phyloP scores from a whole-genome alignment of 1,284 basidiomycete genomes.

The Cutaneotrichosporon mucoides region DNA sequence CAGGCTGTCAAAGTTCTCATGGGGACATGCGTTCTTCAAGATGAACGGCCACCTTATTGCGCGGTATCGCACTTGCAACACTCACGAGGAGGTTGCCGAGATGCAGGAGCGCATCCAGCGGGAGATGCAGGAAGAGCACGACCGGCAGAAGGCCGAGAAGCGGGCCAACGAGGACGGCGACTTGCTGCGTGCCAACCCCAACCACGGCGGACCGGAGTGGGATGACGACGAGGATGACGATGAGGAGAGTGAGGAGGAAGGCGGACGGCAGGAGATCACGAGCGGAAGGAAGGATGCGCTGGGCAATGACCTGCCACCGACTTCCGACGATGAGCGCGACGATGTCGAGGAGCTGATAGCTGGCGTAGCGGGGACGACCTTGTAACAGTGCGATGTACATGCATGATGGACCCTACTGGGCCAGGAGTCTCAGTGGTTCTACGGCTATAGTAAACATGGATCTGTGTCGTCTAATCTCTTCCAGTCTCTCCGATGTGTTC shows the following conservation, averaged over 20 bases:
- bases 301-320: background rate
- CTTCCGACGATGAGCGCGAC: slow-evolving; percentile 32
- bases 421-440: background rate
- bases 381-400: slow-evolving; percentile 5
- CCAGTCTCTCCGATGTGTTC: background rate
- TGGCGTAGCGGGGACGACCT: background rate
- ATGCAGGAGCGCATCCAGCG: slow-evolving; percentile 70
- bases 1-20: slow-evolving; percentile 69
- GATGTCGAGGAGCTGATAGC: slow-evolving; percentile 37
- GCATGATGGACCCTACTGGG: background rate
- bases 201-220: slow-evolving; percentile 49
- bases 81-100: slow-evolving; percentile 60
- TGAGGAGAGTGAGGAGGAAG: slow-evolving; percentile 21
- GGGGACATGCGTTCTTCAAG: slow-evolving; percentile 78
- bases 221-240: slow-evolving; percentile 22
- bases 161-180: slow-evolving; percentile 53
- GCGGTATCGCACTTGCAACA: slow-evolving; percentile 66
- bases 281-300: background rate
- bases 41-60: slow-evolving; percentile 72
- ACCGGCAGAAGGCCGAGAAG: slow-evolving; percentile 55
- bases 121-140: slow-evolving; percentile 65
- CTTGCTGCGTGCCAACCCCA: slow-evolving; percentile 59
- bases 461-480: background rate
- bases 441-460: background rate
- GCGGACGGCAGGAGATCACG: background rate